Base-by-base conservation (phyloP, 805 yeast species). In the Brettanomyces anomalus region DNA sequence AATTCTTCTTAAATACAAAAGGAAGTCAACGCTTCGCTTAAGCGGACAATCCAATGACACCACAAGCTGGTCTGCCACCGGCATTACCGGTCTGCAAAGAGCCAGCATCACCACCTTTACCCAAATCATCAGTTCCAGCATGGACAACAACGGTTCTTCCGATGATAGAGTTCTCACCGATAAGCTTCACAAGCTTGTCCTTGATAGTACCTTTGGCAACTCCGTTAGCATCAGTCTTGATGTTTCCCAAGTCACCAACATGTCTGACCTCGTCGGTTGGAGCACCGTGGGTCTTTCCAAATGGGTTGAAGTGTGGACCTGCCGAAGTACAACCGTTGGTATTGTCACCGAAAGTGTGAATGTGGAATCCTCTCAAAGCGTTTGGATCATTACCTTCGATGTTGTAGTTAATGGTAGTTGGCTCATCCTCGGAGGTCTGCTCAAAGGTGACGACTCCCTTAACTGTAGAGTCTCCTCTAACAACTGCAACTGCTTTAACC, bases 281-380 rank as follows among this genome's bases (percentile, higher is more conserved):
- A 44, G 89, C 88, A 72, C 97, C 97, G 65, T 88, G 97, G 53
- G 77, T 77, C 74, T 84, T 83, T 49, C 77, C 74, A 64, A 82
- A 83, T 54, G 96, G 96, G 77, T 89, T 82, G 78, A 87, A 88
- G 72, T 89, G 97, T 46, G 96, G 96, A 61, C 97, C 97, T 43
- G 97, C 96, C 53, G 96, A 85, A 47, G 96, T 90, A 73, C 98
- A 93, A 53, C 98, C 98, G 66, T 93, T 93, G 70, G 98, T 87
- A 80, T 86, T 87, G 74, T 93, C 98, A 72, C 98, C 98, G 60
- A 93, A 93, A 63, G 86, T 83, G 70, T 93, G 98, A 62, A 93
- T 72, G 76, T 93, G 98, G 96, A 93, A 90, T 42, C 98, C 98
- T 69, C 95, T 81, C 63, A 75, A 70, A 41, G 96, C 90, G 59